Base-by-base conservation (phyloP, 805 yeast genomes). In the Blastobotrys mokoenaii region DNA sequence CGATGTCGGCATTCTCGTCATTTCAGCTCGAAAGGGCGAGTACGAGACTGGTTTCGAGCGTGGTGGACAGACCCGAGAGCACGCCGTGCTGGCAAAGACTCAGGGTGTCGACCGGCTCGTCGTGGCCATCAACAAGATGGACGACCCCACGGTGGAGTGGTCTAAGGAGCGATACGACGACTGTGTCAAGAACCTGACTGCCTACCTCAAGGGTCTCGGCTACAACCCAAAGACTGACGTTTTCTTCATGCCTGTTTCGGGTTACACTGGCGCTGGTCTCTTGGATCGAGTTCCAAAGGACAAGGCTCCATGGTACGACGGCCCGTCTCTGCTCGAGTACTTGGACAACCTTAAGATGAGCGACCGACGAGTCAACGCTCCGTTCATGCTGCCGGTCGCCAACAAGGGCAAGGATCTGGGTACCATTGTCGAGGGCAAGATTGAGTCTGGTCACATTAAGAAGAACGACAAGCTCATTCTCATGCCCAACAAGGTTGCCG, bases 11-110 rank as follows among this genome's bases (percentile, higher is more conserved):
- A 79, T 93, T 54, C 76, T 93, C 60, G 99, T 93, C 41, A 93
- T 93, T 57, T 85, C 96, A 52, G 97, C 97, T 40, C 84, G 99
- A 76, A 88, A 89, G 69, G 99, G 99, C 71, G 99, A 93, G 68
- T 93, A 93, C 69, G 99, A 93, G 72, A 93, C 98, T 45, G 98
- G 98, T 51, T 90, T 90, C 62, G 98, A 90, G 73, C 86, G 88
- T 67, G 97, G 97, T 61, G 98, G 98, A 56, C 98, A 90, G 72
- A 89, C 97, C 32, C 82, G 94, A 83, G 95, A 85, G 75, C 98
- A 90, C 63, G 97, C 97, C 10, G 72, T 90, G 49, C 74, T 90
- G 64, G 98, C 98, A 51, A 93, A 90, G 74, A 93, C 97, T 43
- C 97, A 90, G 70, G 98, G 98, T 71, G 96, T 90, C 51, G 87